Percentiles rank a stretch among this genome's conserved stretches.
These are phyloP conservation scores for Astrocystis sublimbata DNA, from an alignment of 495 filamentous ascomycete species.

Conservation along the genomic window DNA sequence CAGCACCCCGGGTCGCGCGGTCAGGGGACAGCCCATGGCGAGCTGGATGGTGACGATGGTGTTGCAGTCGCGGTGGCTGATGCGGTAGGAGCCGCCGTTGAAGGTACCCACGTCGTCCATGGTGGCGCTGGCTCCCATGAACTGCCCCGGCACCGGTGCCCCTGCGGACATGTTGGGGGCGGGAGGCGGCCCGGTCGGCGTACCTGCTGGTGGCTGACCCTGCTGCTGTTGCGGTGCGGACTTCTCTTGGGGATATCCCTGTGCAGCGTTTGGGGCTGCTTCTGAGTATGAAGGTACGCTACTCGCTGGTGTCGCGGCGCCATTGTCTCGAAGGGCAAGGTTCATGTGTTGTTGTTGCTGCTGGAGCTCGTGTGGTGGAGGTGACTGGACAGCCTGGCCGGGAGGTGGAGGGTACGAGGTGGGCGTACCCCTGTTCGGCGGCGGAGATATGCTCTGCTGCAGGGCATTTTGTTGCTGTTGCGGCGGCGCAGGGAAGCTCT, in stretches of 20 bases:
- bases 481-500: slow-evolving; percentile 37
- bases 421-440: slow-evolving; percentile 27
- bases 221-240: slow-evolving; percentile 26
- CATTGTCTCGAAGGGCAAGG: slow-evolving; percentile 33
- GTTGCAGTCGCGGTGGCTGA: slow-evolving; percentile 91
- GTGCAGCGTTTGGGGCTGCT: slow-evolving; percentile 26
- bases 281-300: slow-evolving; percentile 39
- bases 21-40: slow-evolving; percentile 83
- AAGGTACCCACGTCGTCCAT: slow-evolving; percentile 89
- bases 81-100: slow-evolving; percentile 91
- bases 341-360: slow-evolving; percentile 27
- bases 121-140: slow-evolving; percentile 31
- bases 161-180: slow-evolving; percentile 32
- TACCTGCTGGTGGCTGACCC: slow-evolving; percentile 25
- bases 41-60: slow-evolving; percentile 86
- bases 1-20: slow-evolving; percentile 80
- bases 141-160: slow-evolving; percentile 29
- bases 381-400: slow-evolving; percentile 7
- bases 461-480: slow-evolving; percentile 26
- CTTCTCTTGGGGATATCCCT: slow-evolving; percentile 43
- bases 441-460: slow-evolving; percentile 29
- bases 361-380: slow-evolving; percentile 33
- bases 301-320: slow-evolving; percentile 28
- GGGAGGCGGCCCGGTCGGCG: slow-evolving; percentile 6
- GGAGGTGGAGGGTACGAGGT: slow-evolving; percentile 33